Base-by-base conservation (phyloP, 1,284 basidiomycete genomes). In the Sporisorium iseilematis-ciliati region DNA sequence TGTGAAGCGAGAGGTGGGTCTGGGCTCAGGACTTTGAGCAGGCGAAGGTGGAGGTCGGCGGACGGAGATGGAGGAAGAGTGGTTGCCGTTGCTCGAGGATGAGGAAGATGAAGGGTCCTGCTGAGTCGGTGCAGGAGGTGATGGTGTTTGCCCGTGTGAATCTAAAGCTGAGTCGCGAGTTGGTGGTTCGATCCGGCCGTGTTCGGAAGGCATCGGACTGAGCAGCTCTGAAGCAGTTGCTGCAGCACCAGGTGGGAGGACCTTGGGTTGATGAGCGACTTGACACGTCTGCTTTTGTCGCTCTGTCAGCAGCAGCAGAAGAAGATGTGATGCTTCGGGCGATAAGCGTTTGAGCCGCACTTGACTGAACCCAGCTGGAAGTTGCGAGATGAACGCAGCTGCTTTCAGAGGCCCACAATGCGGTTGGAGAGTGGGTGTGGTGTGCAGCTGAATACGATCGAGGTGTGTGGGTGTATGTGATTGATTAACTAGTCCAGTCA, bases 1-100 rank as follows among this genome's bases (percentile, higher is more conserved):
- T 2, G 57, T 18, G 40, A 69, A 74, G 7, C 61, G 59, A 26
- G 65, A 33, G 38, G 16, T 65, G 0, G 65, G n/a, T n/a, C 38
- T 58, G 23, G 57, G 54, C 18, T 69, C 62, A 2, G 71, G 71
- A 23, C 71, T 69, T 20, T 57, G 46, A 21, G 59, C 43, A 8
- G 61, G 71, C 3, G 71, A 74, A 4, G 71, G 61, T 25, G 65
- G 33, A 7, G 65, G 57, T 48, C 65, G 49, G 11, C 71, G 71
- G 20, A 42, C 50, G 33, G 52, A 40, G 7, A 42, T 38, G 23
- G 43, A 25, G 6, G 50, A 4, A 29, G 23, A 8, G 46, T 23
- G 16, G 23, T 2, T 20, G 26, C n/a, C 43, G 55, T 18, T 57
- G 38, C 23, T 33, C 4, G 43, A 43, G 25, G 60, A 40, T 23